A percentile compares a stretch with the other conserved stretches of the same genome.
phyloP scores from a whole-genome alignment of 495 filamentous ascomycete genomes.

The Aspergillus cavernicola region DNA sequence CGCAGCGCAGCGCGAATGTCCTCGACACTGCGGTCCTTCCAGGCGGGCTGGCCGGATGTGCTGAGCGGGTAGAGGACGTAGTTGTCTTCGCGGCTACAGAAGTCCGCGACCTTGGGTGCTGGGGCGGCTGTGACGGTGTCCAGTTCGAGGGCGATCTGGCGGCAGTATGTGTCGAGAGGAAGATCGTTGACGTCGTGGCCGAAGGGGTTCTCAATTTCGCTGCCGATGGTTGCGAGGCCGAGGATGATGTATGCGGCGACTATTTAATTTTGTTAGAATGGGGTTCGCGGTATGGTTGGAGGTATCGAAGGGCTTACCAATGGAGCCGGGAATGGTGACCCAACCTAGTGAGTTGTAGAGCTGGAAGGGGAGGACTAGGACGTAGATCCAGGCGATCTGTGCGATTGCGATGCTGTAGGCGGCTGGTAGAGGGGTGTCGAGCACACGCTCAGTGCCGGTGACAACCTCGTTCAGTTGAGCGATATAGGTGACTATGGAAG shows the following conservation, averaged over 20 bases:
- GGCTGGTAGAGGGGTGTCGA: constrained; percentile 78
- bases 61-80: constrained; percentile 67
- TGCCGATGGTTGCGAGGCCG: constrained; percentile 79
- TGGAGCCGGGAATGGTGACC: constrained; percentile 81
- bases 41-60: constrained; percentile 51
- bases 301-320: constrained; percentile 43
- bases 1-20: constrained; percentile 56
- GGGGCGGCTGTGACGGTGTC: constrained; percentile 64
- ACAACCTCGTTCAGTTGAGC: constrained; percentile 66
- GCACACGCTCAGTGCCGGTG: constrained; percentile 72
- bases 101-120: constrained; percentile 53
- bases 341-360: constrained; percentile 58
- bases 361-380: constrained; percentile 81
- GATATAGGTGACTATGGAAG: constrained; percentile 29
- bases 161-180: constrained; percentile 72
- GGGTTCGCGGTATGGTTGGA: neutral
- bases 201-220: constrained; percentile 88
- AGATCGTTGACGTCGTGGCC: constrained; percentile 85
- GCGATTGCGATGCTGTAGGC: constrained; percentile 83
- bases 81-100: constrained; percentile 56
- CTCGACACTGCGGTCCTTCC: constrained; percentile 56
- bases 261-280: constrained; percentile 8
- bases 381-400: constrained; percentile 86
- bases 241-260: constrained; percentile 87
- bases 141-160: constrained; percentile 66